Evolutionary conservation across 2,329 filamentous ascomycete genomes (phyloP).

Genomic region (Cladobotryum protrusum): DNA sequence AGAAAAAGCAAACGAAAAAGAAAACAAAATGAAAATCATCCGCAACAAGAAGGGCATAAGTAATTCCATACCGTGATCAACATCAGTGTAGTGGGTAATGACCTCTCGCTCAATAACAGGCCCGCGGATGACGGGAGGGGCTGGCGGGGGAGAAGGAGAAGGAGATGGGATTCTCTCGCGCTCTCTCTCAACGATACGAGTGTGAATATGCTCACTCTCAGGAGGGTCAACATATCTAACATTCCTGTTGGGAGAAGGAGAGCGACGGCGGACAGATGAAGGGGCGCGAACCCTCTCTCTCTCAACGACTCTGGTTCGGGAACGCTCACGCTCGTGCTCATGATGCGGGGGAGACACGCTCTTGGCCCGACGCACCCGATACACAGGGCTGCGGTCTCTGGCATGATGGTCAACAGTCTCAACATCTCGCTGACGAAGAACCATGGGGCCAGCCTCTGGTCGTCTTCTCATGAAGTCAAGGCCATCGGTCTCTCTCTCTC

Average conservation of each 20-base stretch:
- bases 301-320: constrained; percentile 33
- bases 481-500: constrained; percentile 35
- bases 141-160: constrained; percentile 52
- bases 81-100: constrained; percentile 80
- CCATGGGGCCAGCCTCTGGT: constrained; percentile 44
- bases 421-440: constrained; percentile 49
- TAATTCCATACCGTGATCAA: constrained; percentile 69
- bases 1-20: no score
- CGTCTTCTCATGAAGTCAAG: constrained; percentile 48
- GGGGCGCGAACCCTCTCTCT: constrained; percentile 33
- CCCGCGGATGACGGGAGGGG: constrained; percentile 61
- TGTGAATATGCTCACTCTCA: constrained; percentile 39
- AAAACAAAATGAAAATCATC: no score
- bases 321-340: constrained; percentile 31
- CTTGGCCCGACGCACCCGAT: constrained; percentile 35
- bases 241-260: constrained; percentile 29
- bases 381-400: constrained; percentile 37
- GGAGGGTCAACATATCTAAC: constrained; percentile 36
- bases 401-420: constrained; percentile 47
- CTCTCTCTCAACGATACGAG: constrained; percentile 45
- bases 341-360: constrained; percentile 35
- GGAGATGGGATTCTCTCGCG: constrained; percentile 37
- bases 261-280: constrained; percentile 29
- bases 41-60: neutral
- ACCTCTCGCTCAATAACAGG: constrained; percentile 83